A percentile compares a stretch with the other conserved stretches of the same genome.
Conservation (phyloP, 176 grass and related monocot genomes). For the Saccharum spontaneum region DNA sequence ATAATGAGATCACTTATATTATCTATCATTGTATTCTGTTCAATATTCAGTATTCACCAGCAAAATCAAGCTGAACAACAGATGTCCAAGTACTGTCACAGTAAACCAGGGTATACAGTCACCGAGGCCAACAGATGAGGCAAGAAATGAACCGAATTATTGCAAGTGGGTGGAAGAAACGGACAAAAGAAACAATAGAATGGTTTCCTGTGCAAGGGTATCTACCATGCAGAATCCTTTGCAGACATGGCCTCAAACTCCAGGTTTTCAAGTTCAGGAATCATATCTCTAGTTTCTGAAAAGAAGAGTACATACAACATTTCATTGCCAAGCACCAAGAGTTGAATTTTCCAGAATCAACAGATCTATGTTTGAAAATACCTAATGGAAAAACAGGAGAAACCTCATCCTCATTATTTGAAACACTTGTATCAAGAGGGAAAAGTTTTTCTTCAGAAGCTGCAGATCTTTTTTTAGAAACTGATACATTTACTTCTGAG, state of each 20-base stretch:
- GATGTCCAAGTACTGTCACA: conserved; percentile 2
- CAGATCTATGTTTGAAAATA: conserved; percentile 8
- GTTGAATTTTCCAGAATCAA: conserved; percentile 13
- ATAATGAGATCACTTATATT: background rate
- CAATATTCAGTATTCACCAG: background rate
- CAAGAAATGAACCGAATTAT: background rate
- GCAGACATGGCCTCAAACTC: conserved; percentile 93
- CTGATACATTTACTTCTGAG: conserved; percentile 26
- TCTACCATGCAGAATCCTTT: conserved; percentile 88
- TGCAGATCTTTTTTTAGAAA: conserved; percentile 31
- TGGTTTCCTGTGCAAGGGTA: conserved; percentile 25
- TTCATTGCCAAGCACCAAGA: conserved; percentile 5
- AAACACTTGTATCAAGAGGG: conserved; percentile 55
- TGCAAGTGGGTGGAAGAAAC: background rate
- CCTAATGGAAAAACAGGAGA: conserved; percentile 29
- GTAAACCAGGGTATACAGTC: background rate
- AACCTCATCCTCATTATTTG: conserved; percentile 48
- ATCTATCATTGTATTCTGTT: conserved; percentile 7
- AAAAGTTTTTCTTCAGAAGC: conserved; percentile 46
- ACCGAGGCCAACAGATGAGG: background rate
- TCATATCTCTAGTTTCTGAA: conserved; percentile 52
- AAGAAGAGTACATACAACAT: conserved; percentile 31
- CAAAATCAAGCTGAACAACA: conserved; percentile 11
- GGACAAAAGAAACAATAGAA: background rate
- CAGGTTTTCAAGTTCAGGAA: conserved; percentile 53